Evolutionary conservation across 202 grass and related monocot genomes (phyloP).

Genomic region (Panicum hallii): DNA sequence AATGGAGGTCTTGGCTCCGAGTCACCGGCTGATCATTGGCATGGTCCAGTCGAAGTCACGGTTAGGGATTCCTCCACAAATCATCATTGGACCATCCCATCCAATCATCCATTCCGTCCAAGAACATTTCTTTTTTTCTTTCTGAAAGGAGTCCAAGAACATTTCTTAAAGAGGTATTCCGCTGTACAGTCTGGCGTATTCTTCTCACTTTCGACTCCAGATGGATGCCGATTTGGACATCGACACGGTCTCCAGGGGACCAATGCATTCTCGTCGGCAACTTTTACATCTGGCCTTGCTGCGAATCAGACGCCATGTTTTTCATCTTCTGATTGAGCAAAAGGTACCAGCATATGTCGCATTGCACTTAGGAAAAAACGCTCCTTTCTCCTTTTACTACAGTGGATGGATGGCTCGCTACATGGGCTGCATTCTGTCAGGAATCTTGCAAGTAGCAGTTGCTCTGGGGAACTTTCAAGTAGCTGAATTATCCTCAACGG

Average conservation of each 20-base stretch:
- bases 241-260: neutral
- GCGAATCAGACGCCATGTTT: neutral
- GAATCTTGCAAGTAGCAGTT: neutral
- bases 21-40: neutral
- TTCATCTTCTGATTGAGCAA: neutral
- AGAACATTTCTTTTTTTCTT: too few species aligned
- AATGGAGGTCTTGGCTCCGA: neutral
- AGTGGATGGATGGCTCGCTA: neutral
- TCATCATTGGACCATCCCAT: neutral
- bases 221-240: neutral
- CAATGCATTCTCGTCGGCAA: too few species aligned
- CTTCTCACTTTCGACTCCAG: neutral
- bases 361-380: neutral
- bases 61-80: neutral
- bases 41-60: conserved; percentile 15
- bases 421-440: neutral
- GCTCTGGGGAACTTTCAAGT: neutral
- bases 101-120: neutral
- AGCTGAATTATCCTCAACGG: neutral
- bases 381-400: neutral
- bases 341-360: neutral
- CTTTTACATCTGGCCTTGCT: neutral
- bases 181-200: neutral
- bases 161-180: neutral
- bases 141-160: neutral